Percentiles rank a stretch among this genome's conserved stretches.
Evolutionary conservation across 2,329 filamentous ascomycete species (phyloP).

Genomic region (Paracoccidioides brasiliensis): DNA sequence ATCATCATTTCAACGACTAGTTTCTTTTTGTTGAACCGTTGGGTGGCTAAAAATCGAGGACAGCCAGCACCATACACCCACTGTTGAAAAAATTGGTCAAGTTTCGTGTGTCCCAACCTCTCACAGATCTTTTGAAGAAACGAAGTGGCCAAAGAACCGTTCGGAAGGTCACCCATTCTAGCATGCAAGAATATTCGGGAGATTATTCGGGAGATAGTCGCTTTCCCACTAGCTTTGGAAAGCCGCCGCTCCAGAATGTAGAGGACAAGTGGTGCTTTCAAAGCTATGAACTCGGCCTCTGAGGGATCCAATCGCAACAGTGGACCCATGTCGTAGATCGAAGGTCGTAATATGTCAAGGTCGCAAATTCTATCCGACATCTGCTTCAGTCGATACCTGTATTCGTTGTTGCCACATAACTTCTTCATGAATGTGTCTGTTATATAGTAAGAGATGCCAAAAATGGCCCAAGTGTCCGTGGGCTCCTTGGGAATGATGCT

Average conservation of each 20-base stretch:
- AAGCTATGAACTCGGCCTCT: conserved; percentile 77
- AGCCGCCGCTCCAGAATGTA: conserved; percentile 89
- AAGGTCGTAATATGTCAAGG: conserved; percentile 67
- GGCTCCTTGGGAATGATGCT: conserved; percentile 75
- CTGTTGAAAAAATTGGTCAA: conserved; percentile 85
- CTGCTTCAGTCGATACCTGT: conserved; percentile 76
- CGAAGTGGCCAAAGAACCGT: conserved; percentile 57
- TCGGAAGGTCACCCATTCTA: conserved; percentile 63
- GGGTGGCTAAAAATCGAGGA: conserved; percentile 71
- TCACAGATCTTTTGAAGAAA: conserved; percentile 76
- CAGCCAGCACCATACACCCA: conserved; percentile 86
- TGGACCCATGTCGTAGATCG: conserved; percentile 66
- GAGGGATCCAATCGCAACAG: conserved; percentile 66
- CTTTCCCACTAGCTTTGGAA: conserved; percentile 73
- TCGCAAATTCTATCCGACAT: conserved; percentile 72
- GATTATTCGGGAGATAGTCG: conserved; percentile 73
- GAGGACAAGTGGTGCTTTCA: conserved; percentile 82
- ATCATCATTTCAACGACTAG: conserved; percentile 87
- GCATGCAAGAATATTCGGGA: conserved; percentile 75
- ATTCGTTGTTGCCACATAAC: conserved; percentile 88
- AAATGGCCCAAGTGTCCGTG: conserved; percentile 74
- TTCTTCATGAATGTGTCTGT: conserved; percentile 84
- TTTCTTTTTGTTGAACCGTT: conserved; percentile 95
- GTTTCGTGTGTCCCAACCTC: conserved; percentile 71
- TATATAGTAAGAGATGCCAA: conserved; percentile 89